Evolutionary conservation across 2,329 filamentous ascomycete species (phyloP).

Genomic region (Alternaria consortialis): DNA sequence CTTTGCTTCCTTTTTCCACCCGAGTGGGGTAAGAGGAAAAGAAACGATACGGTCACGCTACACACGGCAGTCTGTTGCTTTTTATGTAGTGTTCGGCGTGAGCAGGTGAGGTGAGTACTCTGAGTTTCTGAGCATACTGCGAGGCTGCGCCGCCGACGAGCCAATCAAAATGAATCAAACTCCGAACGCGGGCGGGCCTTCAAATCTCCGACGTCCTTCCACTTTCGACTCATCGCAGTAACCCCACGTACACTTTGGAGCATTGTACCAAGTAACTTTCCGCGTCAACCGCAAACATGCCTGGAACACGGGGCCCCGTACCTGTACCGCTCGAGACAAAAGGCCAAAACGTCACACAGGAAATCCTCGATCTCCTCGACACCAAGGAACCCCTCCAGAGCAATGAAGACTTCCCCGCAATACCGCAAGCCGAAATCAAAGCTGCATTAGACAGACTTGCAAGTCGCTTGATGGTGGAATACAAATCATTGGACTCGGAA

Average conservation of each 20-base stretch:
- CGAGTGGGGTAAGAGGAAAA: not conserved
- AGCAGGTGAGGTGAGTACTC: not conserved
- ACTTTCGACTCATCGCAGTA: conserved; percentile 39
- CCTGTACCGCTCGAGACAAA: conserved; percentile 54
- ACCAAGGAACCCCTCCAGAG: conserved; percentile 63
- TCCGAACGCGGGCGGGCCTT: conserved; percentile 33
- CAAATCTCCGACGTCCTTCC: conserved; percentile 32
- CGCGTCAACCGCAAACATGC: conserved; percentile 47
- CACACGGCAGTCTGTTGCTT: not conserved
- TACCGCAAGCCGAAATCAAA: conserved; percentile 69
- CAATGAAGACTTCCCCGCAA: conserved; percentile 57
- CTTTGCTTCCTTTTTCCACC: not conserved
- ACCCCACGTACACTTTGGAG: conserved; percentile 30
- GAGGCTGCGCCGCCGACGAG: conserved; percentile 6
- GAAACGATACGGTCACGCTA: not conserved
- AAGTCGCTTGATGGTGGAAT: conserved; percentile 86
- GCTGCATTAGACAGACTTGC: conserved; percentile 85
- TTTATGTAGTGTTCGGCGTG: not conserved
- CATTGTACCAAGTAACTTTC: conserved; percentile 18
- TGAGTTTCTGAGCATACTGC: conserved; percentile 1
- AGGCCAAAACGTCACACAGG: conserved; percentile 70
- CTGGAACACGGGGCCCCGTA: conserved; percentile 58
- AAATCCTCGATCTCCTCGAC: conserved; percentile 77
- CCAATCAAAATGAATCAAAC: conserved; percentile 28
- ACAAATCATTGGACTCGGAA: conserved; percentile 83